phyloP scores from a whole-genome alignment of 2,329 filamentous ascomycete species.

The Leptographium wingfieldii region DNA sequence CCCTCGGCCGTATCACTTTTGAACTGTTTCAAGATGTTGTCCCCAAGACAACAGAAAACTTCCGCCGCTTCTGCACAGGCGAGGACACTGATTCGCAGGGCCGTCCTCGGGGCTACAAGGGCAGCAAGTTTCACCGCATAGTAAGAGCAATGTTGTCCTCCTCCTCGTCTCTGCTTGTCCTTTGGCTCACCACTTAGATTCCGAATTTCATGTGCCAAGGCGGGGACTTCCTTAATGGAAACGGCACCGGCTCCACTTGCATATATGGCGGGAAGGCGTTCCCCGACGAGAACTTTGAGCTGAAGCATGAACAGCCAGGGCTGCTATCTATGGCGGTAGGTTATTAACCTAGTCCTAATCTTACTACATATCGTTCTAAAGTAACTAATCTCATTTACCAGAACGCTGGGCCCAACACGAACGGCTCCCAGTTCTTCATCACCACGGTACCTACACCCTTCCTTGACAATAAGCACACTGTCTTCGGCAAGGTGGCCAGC shows the following conservation, averaged over 20 bases:
- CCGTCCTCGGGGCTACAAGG: constrained; percentile 84
- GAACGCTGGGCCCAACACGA: constrained; percentile 86
- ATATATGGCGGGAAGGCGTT: constrained; percentile 83
- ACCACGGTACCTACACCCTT: constrained; percentile 80
- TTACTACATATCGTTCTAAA: background rate
- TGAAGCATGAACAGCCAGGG: constrained; percentile 68
- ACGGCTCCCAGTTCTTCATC: constrained; percentile 96
- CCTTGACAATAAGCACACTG: constrained; percentile 85
- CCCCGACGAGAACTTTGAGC: constrained; percentile 76
- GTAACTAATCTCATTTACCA: constrained; percentile 20
- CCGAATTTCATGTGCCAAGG: constrained; percentile 97
- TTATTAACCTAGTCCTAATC: constrained; percentile 12
- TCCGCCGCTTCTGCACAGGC: constrained; percentile 92
- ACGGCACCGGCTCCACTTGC: constrained; percentile 76
- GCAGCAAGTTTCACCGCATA: constrained; percentile 85
- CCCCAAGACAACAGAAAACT: constrained; percentile 88
- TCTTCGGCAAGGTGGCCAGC: constrained; percentile 82
- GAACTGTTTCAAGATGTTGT: constrained; percentile 79
- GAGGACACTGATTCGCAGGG: constrained; percentile 71
- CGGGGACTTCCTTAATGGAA: constrained; percentile 80
- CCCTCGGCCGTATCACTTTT: constrained; percentile 76
- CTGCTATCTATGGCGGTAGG: constrained; percentile 86
- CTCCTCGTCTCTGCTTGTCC: background rate
- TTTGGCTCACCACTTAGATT: constrained; percentile 44
- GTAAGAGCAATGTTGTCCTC: constrained; percentile 43